phyloP scores from a whole-genome alignment of 805 yeast genomes.

The Starmerella ratchasimensis region DNA sequence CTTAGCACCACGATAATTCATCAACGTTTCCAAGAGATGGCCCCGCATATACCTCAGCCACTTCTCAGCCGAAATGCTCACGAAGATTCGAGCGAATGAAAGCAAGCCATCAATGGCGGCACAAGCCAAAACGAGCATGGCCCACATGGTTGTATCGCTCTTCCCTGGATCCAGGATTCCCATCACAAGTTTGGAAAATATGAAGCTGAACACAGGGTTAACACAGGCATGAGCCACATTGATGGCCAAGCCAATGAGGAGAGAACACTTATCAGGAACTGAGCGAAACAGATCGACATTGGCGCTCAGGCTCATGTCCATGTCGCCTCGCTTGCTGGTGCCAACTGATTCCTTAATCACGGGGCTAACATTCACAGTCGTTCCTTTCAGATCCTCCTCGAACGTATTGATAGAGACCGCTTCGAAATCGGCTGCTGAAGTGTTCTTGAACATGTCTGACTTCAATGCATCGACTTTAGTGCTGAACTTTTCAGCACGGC shows the following conservation, averaged over 20 bases:
- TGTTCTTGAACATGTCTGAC: too few species aligned
- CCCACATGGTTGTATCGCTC: slow-evolving; percentile 41
- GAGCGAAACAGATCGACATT: background rate
- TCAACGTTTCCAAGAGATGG: slow-evolving; percentile 35
- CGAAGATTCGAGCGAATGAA: slow-evolving; percentile 36
- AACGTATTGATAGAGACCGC: too few species aligned
- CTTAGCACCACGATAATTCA: slow-evolving; percentile 29
- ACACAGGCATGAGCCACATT: slow-evolving; percentile 47
- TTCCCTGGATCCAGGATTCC: slow-evolving; percentile 40
- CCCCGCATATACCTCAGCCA: slow-evolving; percentile 50
- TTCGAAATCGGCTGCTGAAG: too few species aligned
- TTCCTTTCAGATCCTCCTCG: too few species aligned
- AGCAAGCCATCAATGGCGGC: slow-evolving; percentile 48
- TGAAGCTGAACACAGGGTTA: slow-evolving; percentile 67
- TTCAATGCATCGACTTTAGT: too few species aligned
- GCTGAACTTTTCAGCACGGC: too few species aligned
- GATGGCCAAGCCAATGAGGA: slow-evolving; percentile 39
- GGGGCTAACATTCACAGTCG: too few species aligned
- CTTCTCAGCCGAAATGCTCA: slow-evolving; percentile 49
- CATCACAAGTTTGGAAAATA: slow-evolving; percentile 54
- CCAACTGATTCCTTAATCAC: too few species aligned
- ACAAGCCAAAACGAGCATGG: slow-evolving; percentile 47
- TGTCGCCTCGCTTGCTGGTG: too few species aligned
- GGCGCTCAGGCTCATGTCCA: too few species aligned
- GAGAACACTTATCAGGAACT: slow-evolving; percentile 15